Percentiles rank a stretch among this genome's conserved stretches.
Conservation (phyloP, 345 rosid species). For the Salix udensis region DNA sequence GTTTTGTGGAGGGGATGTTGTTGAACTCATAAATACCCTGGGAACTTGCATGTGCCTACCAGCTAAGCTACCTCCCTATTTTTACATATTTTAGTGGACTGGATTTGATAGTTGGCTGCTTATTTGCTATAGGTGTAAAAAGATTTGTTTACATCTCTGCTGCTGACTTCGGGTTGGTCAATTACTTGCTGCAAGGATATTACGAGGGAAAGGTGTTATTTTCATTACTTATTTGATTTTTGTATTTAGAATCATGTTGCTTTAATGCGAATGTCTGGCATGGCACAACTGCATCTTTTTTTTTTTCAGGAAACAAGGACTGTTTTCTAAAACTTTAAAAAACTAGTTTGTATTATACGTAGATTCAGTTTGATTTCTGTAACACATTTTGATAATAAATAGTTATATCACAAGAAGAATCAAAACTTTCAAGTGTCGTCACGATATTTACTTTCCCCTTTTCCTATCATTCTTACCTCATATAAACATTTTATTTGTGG, state of each 20-base stretch:
- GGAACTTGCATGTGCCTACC: too few species aligned
- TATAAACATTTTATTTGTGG: neutral
- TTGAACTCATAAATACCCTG: too few species aligned
- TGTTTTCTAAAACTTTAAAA: neutral
- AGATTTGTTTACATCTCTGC: conserved; percentile 87
- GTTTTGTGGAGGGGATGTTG: too few species aligned
- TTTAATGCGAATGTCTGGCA: neutral
- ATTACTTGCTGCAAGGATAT: conserved; percentile 74
- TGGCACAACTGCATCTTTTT: neutral
- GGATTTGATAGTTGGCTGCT: neutral
- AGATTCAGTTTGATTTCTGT: neutral
- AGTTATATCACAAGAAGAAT: neutral
- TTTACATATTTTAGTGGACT: neutral
- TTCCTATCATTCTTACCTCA: conserved; percentile 1
- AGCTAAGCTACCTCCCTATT: too few species aligned
- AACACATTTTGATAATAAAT: neutral
- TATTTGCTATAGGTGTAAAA: conserved; percentile 59
- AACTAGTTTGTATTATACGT: neutral
- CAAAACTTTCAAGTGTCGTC: neutral
- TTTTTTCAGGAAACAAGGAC: neutral
- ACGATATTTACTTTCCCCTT: neutral
- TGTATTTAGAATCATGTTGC: neutral
- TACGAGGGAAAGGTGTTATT: conserved; percentile 83
- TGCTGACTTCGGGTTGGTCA: conserved; percentile 83
- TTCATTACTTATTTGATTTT: neutral